Evolutionary conservation across 306 rosid genomes (phyloP).

Genomic region (Dryas alaskensis): DNA sequence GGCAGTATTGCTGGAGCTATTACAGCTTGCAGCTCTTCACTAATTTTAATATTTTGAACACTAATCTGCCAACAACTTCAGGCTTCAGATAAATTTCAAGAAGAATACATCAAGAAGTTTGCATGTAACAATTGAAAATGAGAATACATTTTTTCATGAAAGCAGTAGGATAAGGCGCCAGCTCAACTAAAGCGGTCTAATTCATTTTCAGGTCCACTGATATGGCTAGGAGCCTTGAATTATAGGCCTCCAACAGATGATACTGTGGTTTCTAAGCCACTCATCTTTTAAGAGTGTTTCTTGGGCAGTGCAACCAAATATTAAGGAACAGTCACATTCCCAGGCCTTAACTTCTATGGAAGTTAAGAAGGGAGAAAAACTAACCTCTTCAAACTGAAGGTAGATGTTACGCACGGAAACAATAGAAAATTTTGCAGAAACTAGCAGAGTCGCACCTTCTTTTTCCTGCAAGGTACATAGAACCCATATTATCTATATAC

Average conservation of each 20-base stretch:
- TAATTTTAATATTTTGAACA: slow-evolving; percentile 69
- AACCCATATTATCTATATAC: slow-evolving; percentile 10
- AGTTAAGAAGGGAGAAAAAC: slow-evolving; percentile 22
- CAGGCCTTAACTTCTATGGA: neutral
- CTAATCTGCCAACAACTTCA: slow-evolving; percentile 57
- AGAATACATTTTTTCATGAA: neutral
- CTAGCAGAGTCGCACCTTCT: slow-evolving; percentile 91
- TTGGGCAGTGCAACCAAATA: neutral
- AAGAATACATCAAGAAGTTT: neutral
- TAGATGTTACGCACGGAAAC: slow-evolving; percentile 80
- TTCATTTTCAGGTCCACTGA: neutral
- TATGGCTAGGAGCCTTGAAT: neutral
- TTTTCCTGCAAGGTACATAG: slow-evolving; percentile 57
- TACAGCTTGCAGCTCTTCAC: slow-evolving; percentile 76
- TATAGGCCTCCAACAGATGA: neutral
- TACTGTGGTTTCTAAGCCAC: neutral
- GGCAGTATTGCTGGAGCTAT: slow-evolving; percentile 93
- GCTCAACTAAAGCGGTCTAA: neutral
- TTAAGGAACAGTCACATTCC: neutral
- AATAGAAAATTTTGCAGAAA: slow-evolving; percentile 69
- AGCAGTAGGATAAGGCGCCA: neutral
- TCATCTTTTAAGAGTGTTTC: neutral
- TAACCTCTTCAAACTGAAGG: slow-evolving; percentile 88
- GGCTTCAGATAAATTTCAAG: slow-evolving; percentile 27
- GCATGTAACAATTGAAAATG: slow-evolving; percentile 12